A percentile compares a stretch with the other conserved stretches of the same genome.
These are phyloP conservation scores for Larix kaempferi DNA, from an alignment of 75 land plant species.

Conservation along the genomic window DNA sequence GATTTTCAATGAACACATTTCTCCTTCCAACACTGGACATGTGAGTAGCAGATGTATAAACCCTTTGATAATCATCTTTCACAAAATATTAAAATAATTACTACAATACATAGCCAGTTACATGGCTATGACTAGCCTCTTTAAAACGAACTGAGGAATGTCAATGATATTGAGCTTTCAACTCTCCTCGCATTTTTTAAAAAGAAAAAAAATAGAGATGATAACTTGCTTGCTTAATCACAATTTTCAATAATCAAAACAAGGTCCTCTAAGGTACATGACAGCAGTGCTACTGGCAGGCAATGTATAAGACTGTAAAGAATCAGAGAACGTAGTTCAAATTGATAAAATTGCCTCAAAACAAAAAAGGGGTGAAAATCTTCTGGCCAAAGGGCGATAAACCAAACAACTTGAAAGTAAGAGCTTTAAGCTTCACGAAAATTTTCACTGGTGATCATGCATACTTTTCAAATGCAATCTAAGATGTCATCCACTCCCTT, in stretches of 20 bases:
- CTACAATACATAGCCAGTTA: not conserved
- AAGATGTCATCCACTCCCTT: no score
- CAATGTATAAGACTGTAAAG: not conserved
- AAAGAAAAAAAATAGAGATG: not conserved
- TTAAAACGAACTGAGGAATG: not conserved
- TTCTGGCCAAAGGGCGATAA: no score
- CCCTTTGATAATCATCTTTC: not conserved
- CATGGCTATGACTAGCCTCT: not conserved
- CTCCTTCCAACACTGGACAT: not conserved
- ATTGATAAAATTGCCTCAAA: no score
- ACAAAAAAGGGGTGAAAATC: no score
- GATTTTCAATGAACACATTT: not conserved
- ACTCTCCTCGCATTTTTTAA: not conserved
- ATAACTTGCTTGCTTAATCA: not conserved
- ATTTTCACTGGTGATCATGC: no score
- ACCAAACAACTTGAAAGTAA: no score
- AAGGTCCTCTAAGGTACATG: not conserved
- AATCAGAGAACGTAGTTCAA: not conserved
- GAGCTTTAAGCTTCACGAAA: no score
- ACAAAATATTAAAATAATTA: not conserved
- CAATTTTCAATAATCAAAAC: not conserved
- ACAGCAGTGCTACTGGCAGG: not conserved
- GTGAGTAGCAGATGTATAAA: not conserved
- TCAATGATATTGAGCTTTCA: not conserved
- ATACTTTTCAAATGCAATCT: no score